Conservation (phyloP, 1,284 basidiomycete genomes). For the Ceratobasidium sp. region DNA sequence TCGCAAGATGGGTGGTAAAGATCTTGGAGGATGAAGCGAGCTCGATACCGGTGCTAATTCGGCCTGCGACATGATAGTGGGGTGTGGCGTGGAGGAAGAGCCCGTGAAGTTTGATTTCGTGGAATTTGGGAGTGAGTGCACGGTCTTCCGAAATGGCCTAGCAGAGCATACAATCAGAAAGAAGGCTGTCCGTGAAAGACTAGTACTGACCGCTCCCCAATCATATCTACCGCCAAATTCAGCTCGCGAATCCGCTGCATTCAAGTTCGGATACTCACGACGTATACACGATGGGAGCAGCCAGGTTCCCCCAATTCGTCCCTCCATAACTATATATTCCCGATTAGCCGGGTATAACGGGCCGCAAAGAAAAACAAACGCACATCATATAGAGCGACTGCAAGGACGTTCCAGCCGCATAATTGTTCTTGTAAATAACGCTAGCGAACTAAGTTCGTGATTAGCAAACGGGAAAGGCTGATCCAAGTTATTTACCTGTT, state of each 20-base stretch:
- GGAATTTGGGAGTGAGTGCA: constrained; percentile 40
- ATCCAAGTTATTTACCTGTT: background rate
- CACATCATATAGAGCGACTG: constrained; percentile 53
- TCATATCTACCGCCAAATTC: constrained; percentile 22
- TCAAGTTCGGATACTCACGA: constrained; percentile 49
- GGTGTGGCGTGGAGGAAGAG: constrained; percentile 41
- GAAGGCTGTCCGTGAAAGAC: background rate
- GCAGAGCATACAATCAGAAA: constrained; percentile 31
- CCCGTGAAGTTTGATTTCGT: constrained; percentile 41
- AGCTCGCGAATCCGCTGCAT: too few species aligned
- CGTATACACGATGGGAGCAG: constrained; percentile 54
- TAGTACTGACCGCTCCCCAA: constrained; percentile 10
- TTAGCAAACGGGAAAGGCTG: background rate
- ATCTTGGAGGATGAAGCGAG: constrained; percentile 42
- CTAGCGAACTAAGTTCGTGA: constrained; percentile 26
- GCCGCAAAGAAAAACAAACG: background rate
- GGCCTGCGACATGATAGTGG: constrained; percentile 39
- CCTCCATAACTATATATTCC: constrained; percentile 55
- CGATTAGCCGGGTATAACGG: background rate
- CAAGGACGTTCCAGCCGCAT: constrained; percentile 51
- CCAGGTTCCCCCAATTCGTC: constrained; percentile 58
- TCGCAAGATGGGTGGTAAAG: constrained; percentile 52
- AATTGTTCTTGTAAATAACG: constrained; percentile 49
- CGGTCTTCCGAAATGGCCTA: constrained; percentile 41
- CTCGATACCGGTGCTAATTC: constrained; percentile 11